Conservation (phyloP, 768 basidiomycete genomes). For the Mycena rebaudengoi region DNA sequence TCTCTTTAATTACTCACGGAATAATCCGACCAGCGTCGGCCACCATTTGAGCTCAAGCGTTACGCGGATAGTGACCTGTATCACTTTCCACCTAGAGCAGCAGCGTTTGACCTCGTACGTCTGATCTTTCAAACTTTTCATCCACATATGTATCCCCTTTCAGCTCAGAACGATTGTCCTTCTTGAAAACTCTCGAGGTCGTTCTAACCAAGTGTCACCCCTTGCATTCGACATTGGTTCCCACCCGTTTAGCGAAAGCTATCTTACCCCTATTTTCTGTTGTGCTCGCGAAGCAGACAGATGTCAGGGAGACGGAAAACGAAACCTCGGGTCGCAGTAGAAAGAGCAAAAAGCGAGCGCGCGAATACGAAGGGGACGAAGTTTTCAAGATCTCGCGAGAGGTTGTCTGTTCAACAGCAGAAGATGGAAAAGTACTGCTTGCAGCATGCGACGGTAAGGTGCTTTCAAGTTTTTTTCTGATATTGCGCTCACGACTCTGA, state of each 20-base stretch:
- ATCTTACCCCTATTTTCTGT: constrained; percentile 58
- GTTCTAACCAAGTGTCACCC: constrained; percentile 54
- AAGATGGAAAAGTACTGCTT: constrained; percentile 63
- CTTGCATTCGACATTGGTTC: constrained; percentile 56
- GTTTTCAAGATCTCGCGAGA: constrained; percentile 61
- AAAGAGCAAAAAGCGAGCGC: constrained; percentile 74
- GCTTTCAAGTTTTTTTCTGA: background rate
- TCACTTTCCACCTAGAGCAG: constrained; percentile 72
- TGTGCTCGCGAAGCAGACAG: constrained; percentile 53
- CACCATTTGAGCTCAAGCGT: constrained; percentile 64
- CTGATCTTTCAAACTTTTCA: background rate
- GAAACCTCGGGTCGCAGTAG: constrained; percentile 44
- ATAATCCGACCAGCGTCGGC: constrained; percentile 51
- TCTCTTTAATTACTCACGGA: background rate
- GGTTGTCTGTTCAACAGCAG: constrained; percentile 55
- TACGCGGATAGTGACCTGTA: constrained; percentile 57
- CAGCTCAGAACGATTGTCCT: constrained; percentile 48
- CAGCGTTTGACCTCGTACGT: constrained; percentile 57
- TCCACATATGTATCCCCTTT: constrained; percentile 6
- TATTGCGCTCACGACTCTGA: no score
- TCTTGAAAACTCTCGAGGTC: constrained; percentile 55
- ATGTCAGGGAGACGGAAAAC: constrained; percentile 33
- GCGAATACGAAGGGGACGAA: constrained; percentile 80
- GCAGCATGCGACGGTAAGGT: constrained; percentile 66
- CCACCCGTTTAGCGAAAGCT: constrained; percentile 63